Conservation (phyloP, 2,329 filamentous ascomycete species). For the Huntiella omanensis region DNA sequence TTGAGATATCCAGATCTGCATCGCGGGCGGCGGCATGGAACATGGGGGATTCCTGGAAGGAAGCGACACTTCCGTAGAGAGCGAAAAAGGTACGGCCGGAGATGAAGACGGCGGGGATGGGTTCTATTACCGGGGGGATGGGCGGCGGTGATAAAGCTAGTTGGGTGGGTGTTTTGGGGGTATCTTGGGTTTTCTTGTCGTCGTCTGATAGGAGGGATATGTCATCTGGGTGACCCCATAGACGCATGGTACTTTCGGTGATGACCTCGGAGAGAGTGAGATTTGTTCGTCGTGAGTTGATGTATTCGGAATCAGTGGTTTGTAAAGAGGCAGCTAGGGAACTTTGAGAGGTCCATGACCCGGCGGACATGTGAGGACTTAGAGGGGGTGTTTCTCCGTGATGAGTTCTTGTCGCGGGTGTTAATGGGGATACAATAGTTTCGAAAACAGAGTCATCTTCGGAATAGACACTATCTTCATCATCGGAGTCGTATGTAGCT, state of each 20-base stretch:
- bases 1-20: slow-evolving; percentile 5
- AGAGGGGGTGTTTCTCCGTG: no score
- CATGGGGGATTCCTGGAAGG: slow-evolving; percentile 4
- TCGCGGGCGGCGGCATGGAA: slow-evolving; percentile 7
- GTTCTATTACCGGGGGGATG: background rate
- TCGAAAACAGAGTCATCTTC: no score
- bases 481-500: no score
- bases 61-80: slow-evolving; percentile 5
- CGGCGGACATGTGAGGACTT: no score
- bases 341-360: no score
- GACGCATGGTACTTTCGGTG: slow-evolving; percentile 3
- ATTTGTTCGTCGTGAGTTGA: background rate
- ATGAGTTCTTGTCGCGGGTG: no score
- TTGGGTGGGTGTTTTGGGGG: background rate
- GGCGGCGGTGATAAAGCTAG: background rate
- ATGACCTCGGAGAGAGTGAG: slow-evolving; percentile 4
- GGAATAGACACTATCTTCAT: no score
- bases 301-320: no score
- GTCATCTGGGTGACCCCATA: slow-evolving; percentile 6
- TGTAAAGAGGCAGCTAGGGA: no score
- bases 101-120: slow-evolving; percentile 3
- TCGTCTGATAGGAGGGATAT: background rate
- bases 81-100: slow-evolving; percentile 7
- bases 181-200: background rate
- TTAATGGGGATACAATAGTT: no score